Evolutionary conservation across 2,329 filamentous ascomycete species (phyloP), one percentile per base, ranked within the genome.

Genomic region (Lasiodiplodia hormozganensis): DNA sequence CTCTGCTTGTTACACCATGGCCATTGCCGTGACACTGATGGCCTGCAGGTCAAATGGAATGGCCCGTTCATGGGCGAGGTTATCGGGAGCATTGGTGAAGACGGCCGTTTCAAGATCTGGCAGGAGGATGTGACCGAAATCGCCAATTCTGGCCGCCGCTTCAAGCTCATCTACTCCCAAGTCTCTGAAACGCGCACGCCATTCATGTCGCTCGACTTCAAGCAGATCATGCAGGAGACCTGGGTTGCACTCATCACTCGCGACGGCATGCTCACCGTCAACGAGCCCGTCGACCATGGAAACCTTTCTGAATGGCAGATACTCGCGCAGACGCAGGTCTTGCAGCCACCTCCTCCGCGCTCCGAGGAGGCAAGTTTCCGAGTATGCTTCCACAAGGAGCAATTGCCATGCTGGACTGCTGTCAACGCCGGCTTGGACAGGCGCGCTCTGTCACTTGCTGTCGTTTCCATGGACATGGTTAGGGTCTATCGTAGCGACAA

Each of bases 61-160:
- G 93, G 94, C 0, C 92, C 94, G 0, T 95, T 92, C 71, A 90
- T 96, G 69, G 96, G 96, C 73, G 93, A 96, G 76, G 88, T 97
- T 74, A 85, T 98, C 73, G 94, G 91, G 68, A 97, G 92, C 66
- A 91, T 97, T 69, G 93, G 92, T 71, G 92, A 95, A 75, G 95
- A 97, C 75, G 93, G 95, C 75, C 90, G 90, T 78, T 93, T 96
- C 83, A 93, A 94, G 77, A 86, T 98, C 72, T 98, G 95, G 95
- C 90, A 92, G 70, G 95, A 97, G 82, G 93, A 97, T 80, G 89
- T 92, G 18, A 91, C 90, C 1, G 91, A 96, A 60, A 86, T 92
- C 1, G 89, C 90, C 0, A 85, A 86, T 69, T 89, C 87, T 43
- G 93, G 94, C 38, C 89, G 92, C 38, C 90, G 94, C 64, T 98